phyloP scores from a whole-genome alignment of 176 grass and related monocot species.

The Aegilops longissima region DNA sequence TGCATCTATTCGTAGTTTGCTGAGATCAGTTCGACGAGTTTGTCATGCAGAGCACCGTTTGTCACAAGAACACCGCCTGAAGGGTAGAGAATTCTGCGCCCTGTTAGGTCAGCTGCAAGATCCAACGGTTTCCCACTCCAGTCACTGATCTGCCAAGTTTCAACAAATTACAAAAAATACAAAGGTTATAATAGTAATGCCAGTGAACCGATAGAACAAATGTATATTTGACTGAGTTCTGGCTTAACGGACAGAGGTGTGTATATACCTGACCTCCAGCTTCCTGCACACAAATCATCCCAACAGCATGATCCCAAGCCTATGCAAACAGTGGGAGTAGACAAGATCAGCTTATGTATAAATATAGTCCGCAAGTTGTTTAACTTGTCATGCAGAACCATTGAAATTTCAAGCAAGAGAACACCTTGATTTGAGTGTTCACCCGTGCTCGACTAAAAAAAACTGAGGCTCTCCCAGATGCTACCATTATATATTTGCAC shows the following conservation, averaged over 20 bases:
- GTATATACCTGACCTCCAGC: conserved; percentile 69
- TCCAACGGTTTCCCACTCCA: conserved; percentile 73
- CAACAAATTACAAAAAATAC: conserved; percentile 12
- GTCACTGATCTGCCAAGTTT: conserved; percentile 74
- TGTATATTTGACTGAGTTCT: neutral
- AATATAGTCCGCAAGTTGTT: conserved; percentile 19
- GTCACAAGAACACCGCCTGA: conserved; percentile 71
- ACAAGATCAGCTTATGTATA: conserved; percentile 11
- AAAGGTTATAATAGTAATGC: neutral
- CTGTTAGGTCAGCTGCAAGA: conserved; percentile 71
- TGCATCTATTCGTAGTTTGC: conserved; percentile 37
- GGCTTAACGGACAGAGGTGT: neutral
- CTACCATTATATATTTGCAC: conserved; percentile 91
- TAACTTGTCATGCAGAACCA: conserved; percentile 14
- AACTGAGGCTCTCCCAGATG: conserved; percentile 79
- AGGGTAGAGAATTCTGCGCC: conserved; percentile 74
- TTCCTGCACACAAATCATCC: conserved; percentile 85
- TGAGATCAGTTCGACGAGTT: conserved; percentile 72
- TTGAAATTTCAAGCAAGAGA: conserved; percentile 29
- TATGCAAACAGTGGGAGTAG: conserved; percentile 25
- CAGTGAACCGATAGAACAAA: neutral
- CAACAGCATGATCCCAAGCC: conserved; percentile 94
- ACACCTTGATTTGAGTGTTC: conserved; percentile 84
- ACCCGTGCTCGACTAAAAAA: conserved; percentile 65
- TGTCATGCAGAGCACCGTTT: conserved; percentile 65